A percentile compares a stretch with the other conserved stretches of the same genome.
Conservation (phyloP, 1,139 yeast species). For the Pichia sp. region DNA sequence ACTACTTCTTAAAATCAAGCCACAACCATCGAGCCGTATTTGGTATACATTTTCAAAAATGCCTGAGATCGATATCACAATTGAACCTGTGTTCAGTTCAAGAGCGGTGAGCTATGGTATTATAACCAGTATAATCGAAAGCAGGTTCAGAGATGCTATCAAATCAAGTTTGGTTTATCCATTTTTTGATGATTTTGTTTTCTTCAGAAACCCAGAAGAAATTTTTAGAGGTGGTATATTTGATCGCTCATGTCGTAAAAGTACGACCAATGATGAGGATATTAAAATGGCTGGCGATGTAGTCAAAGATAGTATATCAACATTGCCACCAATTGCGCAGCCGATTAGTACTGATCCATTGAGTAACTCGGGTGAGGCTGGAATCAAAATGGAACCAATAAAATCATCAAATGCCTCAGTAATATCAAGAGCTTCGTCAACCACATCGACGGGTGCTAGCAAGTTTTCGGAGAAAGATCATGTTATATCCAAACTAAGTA, state of each 20-base stretch:
- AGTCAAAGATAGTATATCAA: too few relatives aligned
- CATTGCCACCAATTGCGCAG: conserved; percentile 13
- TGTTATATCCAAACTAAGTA: neutral
- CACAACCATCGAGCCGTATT: conserved; percentile 83
- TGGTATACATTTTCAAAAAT: conserved; percentile 87
- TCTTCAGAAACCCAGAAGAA: conserved; percentile 59
- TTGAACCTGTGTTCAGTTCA: conserved; percentile 86
- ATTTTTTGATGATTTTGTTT: conserved; percentile 80
- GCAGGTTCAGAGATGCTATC: conserved; percentile 72
- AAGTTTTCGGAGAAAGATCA: conserved; percentile 1
- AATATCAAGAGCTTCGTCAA: conserved; percentile 1
- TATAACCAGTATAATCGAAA: conserved; percentile 75
- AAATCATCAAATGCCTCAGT: conserved; percentile 4
- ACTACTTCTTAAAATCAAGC: conserved; percentile 62
- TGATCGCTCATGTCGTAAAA: conserved; percentile 41
- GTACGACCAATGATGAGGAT: neutral
- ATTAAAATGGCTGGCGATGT: too few relatives aligned
- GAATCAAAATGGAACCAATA: neutral
- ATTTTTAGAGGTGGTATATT: conserved; percentile 90
- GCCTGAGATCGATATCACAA: conserved; percentile 68
- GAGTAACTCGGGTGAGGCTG: neutral
- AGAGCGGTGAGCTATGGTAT: conserved; percentile 73
- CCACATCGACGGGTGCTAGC: neutral
- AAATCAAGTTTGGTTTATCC: conserved; percentile 80
- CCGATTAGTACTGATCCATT: neutral